These are phyloP conservation scores for Dryas octopetala DNA, from an alignment of 306 rosid species.

Conservation along the genomic window DNA sequence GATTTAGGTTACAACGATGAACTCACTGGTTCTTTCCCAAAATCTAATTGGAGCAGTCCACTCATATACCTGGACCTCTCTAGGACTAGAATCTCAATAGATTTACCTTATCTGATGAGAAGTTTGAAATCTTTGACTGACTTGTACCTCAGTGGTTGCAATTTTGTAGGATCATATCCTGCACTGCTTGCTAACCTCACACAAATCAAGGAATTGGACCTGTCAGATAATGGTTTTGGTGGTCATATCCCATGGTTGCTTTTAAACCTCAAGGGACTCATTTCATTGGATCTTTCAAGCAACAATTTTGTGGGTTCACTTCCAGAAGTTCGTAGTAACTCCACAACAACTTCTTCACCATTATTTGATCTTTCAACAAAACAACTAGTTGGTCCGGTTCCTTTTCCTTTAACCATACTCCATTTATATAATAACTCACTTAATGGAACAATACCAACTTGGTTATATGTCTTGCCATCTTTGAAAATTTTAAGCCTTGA, in stretches of 20 bases:
- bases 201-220: background rate
- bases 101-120: background rate
- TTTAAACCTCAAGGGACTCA: background rate
- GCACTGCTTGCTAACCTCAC: background rate
- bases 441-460: slow-evolving; percentile 20
- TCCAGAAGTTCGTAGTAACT: background rate
- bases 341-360: background rate
- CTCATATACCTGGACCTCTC: background rate
- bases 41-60: slow-evolving; percentile 13
- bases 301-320: slow-evolving; percentile 11
- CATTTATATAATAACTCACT: background rate
- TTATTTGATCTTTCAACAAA: background rate
- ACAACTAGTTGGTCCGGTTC: background rate
- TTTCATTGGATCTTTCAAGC: background rate
- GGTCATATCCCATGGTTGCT: background rate
- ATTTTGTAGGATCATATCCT: background rate
- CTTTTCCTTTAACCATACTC: background rate
- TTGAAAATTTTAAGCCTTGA: background rate
- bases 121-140: background rate
- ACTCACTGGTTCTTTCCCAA: background rate
- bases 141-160: background rate
- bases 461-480: slow-evolving; percentile 11
- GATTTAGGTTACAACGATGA: rapidly evolving
- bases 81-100: background rate
- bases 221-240: background rate